These are phyloP conservation scores for Botryotinia globosa DNA, from an alignment of 2,329 filamentous ascomycete genomes.

Conservation along the genomic window DNA sequence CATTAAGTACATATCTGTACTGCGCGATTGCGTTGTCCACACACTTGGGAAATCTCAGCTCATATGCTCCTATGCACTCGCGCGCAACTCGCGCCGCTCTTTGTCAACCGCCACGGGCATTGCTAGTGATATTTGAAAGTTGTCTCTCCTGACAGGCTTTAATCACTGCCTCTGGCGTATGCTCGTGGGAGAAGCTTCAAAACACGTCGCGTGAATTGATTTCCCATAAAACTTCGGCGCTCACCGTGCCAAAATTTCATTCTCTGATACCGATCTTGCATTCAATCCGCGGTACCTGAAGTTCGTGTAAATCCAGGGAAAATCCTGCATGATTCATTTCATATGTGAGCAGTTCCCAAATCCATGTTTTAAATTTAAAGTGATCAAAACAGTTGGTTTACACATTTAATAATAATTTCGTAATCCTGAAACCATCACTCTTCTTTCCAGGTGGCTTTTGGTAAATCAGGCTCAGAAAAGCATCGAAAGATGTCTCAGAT, in stretches of 20 bases:
- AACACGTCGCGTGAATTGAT: slow-evolving; percentile 39
- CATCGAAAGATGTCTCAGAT: not conserved
- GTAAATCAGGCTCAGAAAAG: no score
- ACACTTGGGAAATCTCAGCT: not conserved
- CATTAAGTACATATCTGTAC: slow-evolving; percentile 31
- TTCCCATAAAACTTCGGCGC: slow-evolving; percentile 53
- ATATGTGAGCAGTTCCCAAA: slow-evolving; percentile 60
- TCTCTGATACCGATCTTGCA: not conserved
- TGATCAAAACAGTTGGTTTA: slow-evolving; percentile 57
- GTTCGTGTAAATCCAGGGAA: slow-evolving; percentile 47
- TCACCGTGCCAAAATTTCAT: not conserved
- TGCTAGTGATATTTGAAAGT: not conserved
- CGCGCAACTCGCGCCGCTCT: not conserved
- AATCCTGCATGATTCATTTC: slow-evolving; percentile 52
- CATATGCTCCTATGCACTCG: not conserved
- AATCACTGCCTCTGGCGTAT: not conserved
- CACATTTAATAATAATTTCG: slow-evolving; percentile 59
- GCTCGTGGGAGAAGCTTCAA: slow-evolving; percentile 37
- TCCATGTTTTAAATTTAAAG: slow-evolving; percentile 51
- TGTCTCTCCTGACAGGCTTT: not conserved
- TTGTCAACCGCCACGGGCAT: not conserved
- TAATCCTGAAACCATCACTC: slow-evolving; percentile 61
- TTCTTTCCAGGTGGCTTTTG: slow-evolving; percentile 52
- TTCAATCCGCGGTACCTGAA: not conserved
- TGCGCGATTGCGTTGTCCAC: slow-evolving; percentile 15